Evolutionary conservation across 257 asterid species (phyloP).

Genomic region (Prunella vulgaris): DNA sequence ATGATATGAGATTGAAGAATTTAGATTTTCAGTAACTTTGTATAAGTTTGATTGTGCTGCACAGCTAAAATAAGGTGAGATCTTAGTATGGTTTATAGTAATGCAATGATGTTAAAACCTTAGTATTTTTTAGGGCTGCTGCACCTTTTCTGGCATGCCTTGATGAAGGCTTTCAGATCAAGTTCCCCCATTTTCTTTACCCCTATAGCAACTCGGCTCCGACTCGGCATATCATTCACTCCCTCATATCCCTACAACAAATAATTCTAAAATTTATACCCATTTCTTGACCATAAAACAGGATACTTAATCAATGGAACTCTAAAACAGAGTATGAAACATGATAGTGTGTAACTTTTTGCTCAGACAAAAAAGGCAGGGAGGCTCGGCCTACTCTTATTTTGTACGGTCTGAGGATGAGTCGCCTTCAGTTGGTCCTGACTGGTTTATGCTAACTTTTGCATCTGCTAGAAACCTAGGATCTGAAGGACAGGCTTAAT

Average conservation of each 20-base stretch:
- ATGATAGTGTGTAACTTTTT: no score
- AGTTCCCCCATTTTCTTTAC: conserved; percentile 70
- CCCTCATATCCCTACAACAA: conserved; percentile 30
- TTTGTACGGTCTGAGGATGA: conserved; percentile 37
- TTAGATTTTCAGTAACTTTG: neutral
- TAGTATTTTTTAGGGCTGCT: neutral
- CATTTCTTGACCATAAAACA: no score
- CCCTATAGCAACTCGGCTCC: conserved; percentile 43
- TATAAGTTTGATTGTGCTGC: neutral
- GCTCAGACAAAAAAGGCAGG: neutral
- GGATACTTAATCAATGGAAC: no score
- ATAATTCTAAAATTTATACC: neutral
- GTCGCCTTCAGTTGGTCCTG: conserved; percentile 34
- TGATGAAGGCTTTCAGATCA: conserved; percentile 42
- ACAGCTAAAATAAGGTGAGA: neutral
- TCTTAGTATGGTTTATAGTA: neutral
- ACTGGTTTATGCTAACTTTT: conserved; percentile 51
- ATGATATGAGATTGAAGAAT: neutral
- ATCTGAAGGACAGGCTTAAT: no score
- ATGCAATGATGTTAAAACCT: neutral
- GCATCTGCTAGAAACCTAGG: conserved; percentile 66
- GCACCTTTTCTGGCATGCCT: conserved; percentile 33
- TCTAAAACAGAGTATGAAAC: no score
- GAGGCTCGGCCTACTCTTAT: conserved; percentile 21
- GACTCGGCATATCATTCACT: conserved; percentile 31